Evolutionary conservation across 169 alveolate genomes (phyloP).

Genomic region (Plasmodium sp.): DNA sequence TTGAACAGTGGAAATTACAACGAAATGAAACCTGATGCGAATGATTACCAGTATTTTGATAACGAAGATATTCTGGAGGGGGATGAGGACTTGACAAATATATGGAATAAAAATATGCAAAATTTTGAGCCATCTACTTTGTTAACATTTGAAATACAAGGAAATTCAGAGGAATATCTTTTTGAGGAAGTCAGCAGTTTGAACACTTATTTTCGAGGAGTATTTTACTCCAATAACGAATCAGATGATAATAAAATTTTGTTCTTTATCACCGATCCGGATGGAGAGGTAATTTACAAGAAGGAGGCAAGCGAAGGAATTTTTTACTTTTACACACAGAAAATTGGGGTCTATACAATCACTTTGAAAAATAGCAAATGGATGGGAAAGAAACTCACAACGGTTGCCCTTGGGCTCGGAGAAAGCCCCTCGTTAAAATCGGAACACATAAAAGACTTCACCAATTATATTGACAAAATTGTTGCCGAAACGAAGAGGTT

Average conservation of each 20-base stretch:
- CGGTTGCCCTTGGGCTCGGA: conserved; percentile 73
- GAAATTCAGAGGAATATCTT: conserved; percentile 66
- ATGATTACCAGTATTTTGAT: conserved; percentile 40
- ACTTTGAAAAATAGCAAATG: conserved; percentile 55
- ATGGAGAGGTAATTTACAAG: conserved; percentile 30
- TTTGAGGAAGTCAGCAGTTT: conserved; percentile 21
- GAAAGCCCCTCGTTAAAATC: conserved; percentile 57
- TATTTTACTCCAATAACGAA: conserved; percentile 64
- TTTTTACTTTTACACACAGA: conserved; percentile 56
- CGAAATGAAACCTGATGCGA: conserved; percentile 57
- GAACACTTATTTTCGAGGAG: conserved; percentile 62
- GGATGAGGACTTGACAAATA: conserved; percentile 57
- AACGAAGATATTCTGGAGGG: background rate
- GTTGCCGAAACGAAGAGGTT: conserved; percentile 45
- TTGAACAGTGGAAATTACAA: background rate
- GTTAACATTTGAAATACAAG: conserved; percentile 56
- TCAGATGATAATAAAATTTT: conserved; percentile 38
- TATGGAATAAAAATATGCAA: conserved; percentile 71
- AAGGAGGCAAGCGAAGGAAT: conserved; percentile 71
- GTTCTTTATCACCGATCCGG: conserved; percentile 53
- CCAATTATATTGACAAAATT: conserved; percentile 55
- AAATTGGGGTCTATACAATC: conserved; percentile 47
- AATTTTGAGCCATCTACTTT: conserved; percentile 67
- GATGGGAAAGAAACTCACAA: conserved; percentile 37
- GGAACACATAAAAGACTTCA: conserved; percentile 59